Percentiles rank a stretch among this genome's conserved stretches.
phyloP scores from a whole-genome alignment of 2,329 filamentous ascomycete species.

The Hymenoscyphus infarciens region DNA sequence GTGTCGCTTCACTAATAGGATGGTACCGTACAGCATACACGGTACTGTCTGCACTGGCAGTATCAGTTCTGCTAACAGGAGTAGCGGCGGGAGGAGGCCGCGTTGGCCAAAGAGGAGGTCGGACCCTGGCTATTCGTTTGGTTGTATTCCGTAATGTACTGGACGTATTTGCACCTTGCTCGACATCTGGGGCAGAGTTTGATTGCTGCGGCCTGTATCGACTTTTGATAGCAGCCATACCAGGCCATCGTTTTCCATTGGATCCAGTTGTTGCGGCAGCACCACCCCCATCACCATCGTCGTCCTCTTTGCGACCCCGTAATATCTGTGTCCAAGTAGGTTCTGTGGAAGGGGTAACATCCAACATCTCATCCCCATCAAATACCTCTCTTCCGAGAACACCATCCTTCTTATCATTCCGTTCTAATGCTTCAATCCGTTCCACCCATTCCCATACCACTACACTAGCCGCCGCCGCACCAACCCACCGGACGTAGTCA shows the following conservation, averaged over 20 bases:
- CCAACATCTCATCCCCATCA: conserved; percentile 71
- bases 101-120: conserved; percentile 46
- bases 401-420: conserved; percentile 69
- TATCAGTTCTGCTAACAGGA: conserved; percentile 59
- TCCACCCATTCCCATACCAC: conserved; percentile 81
- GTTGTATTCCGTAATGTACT: conserved; percentile 13
- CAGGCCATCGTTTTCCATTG: conserved; percentile 43
- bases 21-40: conserved; percentile 62
- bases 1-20: conserved; percentile 44
- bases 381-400: conserved; percentile 69
- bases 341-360: conserved; percentile 57
- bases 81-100: conserved; percentile 53
- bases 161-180: conserved; percentile 15
- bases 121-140: conserved; percentile 20
- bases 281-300: conserved; percentile 17
- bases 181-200: conserved; percentile 22
- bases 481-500: conserved; percentile 74
- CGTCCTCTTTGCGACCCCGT: conserved; percentile 32
- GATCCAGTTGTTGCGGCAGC: conserved; percentile 23
- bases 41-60: conserved; percentile 60
- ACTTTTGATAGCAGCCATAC: conserved; percentile 32
- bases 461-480: conserved; percentile 70
- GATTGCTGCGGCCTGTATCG: conserved; percentile 27
- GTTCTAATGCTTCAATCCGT: conserved; percentile 68
- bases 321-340: conserved; percentile 39